These are phyloP conservation scores for Pseudocercospora cruenta DNA, from an alignment of 2,329 filamentous ascomycete species.

Conservation along the genomic window DNA sequence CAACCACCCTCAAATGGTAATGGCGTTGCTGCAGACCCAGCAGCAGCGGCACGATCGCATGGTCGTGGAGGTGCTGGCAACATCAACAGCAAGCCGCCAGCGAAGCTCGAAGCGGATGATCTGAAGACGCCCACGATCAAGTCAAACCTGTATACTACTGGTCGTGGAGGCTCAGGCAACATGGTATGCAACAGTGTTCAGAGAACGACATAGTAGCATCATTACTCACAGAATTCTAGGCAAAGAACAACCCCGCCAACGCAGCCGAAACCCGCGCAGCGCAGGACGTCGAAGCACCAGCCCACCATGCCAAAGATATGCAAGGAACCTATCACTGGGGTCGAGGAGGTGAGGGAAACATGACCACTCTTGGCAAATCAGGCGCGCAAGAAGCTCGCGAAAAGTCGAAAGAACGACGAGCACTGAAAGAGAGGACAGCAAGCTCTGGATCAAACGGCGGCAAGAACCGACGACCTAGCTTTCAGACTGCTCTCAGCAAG, in stretches of 20 bases:
- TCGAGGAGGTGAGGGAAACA: constrained; percentile 75
- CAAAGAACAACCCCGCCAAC: constrained; percentile 66
- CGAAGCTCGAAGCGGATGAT: constrained; percentile 55
- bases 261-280: constrained; percentile 71
- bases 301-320: constrained; percentile 56
- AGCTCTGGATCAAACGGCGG: constrained; percentile 29
- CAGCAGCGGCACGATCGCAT: constrained; percentile 44
- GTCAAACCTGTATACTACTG: constrained; percentile 81
- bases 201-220: too few species aligned
- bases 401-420: constrained; percentile 33
- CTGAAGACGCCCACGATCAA: constrained; percentile 84
- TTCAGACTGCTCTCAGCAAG: constrained; percentile 53
- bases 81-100: constrained; percentile 47
- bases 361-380: constrained; percentile 52
- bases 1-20: constrained; percentile 10
- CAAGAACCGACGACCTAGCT: constrained; percentile 29
- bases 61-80: constrained; percentile 75
- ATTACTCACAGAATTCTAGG: constrained; percentile 33
- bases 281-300: constrained; percentile 74
- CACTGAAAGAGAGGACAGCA: constrained; percentile 39
- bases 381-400: constrained; percentile 43
- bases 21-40: background rate
- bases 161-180: constrained; percentile 85
- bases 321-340: constrained; percentile 68
- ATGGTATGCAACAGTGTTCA: constrained; percentile 54